Percentiles rank a stretch among this genome's conserved stretches.
phyloP scores from a whole-genome alignment of 31 red algal genomes.

The Asparagopsis taxiformis region DNA sequence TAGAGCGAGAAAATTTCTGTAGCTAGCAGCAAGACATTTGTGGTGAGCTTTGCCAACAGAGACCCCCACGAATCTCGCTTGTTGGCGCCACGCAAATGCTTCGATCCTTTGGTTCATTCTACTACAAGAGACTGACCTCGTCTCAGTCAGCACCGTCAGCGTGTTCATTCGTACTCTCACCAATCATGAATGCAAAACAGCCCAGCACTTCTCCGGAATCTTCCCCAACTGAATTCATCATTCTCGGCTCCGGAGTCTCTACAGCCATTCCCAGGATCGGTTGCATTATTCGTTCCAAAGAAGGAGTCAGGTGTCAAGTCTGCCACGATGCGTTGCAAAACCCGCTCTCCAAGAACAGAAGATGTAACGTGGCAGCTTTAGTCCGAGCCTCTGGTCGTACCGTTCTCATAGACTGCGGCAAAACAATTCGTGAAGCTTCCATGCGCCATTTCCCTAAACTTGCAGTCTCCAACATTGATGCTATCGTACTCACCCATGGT shows the following conservation, averaged over 20 bases:
- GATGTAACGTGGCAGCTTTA: constrained; percentile 58
- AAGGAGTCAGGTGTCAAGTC: constrained; percentile 25
- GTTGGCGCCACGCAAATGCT: too few relatives aligned
- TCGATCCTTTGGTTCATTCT: too few relatives aligned
- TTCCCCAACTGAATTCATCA: constrained; percentile 52
- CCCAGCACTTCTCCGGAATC: neutral
- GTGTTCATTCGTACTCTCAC: neutral
- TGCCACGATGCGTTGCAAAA: constrained; percentile 46
- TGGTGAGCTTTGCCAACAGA: too few relatives aligned
- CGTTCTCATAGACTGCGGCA: constrained; percentile 90
- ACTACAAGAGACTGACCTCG: too few relatives aligned
- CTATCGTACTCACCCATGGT: constrained; percentile 91
- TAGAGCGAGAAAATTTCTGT: too few relatives aligned
- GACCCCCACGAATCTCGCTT: too few relatives aligned
- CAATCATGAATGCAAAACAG: neutral
- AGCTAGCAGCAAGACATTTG: too few relatives aligned
- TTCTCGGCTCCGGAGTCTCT: constrained; percentile 65
- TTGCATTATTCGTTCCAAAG: constrained; percentile 41
- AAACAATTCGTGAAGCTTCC: constrained; percentile 75
- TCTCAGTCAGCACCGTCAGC: too few relatives aligned
- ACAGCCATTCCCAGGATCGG: constrained; percentile 57
- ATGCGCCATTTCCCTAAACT: constrained; percentile 69
- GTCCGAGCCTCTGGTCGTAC: constrained; percentile 45
- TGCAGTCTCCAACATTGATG: constrained; percentile 71
- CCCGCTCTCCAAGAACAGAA: constrained; percentile 30